Percentiles rank a stretch among this genome's conserved stretches.
Conservation (phyloP, 257 asterid genomes). For the Paraleonurus japonicus region DNA sequence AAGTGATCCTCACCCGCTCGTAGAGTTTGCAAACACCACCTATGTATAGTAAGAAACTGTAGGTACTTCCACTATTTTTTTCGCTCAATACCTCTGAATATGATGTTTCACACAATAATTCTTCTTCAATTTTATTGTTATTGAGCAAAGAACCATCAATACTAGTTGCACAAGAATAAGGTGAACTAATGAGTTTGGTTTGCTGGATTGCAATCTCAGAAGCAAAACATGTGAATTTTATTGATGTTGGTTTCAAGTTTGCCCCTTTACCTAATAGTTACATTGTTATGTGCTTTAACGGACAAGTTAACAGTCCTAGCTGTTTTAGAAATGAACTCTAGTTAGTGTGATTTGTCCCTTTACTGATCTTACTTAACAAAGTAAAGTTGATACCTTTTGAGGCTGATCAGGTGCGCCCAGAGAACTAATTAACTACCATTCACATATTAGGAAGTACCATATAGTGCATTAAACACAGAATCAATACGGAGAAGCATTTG, state of each 20-base stretch:
- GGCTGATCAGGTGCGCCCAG: neutral
- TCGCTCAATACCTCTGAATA: neutral
- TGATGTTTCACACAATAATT: neutral
- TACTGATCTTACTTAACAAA: neutral
- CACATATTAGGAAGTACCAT: neutral
- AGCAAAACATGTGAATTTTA: neutral
- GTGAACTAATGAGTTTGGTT: neutral
- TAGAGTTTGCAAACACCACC: neutral
- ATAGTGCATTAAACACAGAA: neutral
- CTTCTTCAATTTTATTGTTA: neutral
- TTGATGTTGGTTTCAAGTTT: neutral
- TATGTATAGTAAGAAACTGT: neutral
- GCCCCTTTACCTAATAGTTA: neutral
- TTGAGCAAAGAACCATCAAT: neutral
- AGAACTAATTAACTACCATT: neutral
- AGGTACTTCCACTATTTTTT: neutral
- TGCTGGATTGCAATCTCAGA: neutral
- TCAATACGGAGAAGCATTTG: neutral
- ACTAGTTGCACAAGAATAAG: neutral
- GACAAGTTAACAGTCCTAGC: neutral
- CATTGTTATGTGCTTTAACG: neutral
- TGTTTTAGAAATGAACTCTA: neutral
- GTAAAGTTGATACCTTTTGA: neutral
- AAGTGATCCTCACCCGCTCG: neutral
- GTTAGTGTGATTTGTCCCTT: neutral